These are phyloP conservation scores for Dryadomyces quercus-mongolicae DNA, from an alignment of 2,329 filamentous ascomycete species.

Conservation along the genomic window DNA sequence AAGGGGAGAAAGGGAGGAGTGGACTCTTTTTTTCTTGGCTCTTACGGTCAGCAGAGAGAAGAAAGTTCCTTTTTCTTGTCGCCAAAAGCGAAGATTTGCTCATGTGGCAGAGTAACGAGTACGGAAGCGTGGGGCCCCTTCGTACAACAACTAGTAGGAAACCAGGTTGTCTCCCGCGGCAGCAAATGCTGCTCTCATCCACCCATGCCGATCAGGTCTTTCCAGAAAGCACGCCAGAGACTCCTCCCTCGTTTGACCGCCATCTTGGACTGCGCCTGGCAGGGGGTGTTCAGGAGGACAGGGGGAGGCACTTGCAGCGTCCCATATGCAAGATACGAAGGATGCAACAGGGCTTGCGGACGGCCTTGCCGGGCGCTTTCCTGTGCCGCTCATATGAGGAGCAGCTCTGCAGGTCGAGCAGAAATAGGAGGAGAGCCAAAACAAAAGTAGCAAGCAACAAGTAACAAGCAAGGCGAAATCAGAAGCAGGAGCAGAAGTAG, in stretches of 20 bases:
- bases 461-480: too few relatives aligned
- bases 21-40: too few relatives aligned
- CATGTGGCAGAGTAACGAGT: too few relatives aligned
- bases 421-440: not conserved
- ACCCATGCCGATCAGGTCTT: not conserved
- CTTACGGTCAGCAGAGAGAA: too few relatives aligned
- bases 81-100: too few relatives aligned
- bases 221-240: not conserved
- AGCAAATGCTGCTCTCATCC: not conserved
- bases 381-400: not conserved
- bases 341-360: not conserved
- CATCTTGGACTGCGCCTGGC: not conserved
- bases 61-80: too few relatives aligned
- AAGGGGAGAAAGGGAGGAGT: too few relatives aligned
- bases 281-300: not conserved
- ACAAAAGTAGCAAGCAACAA: too few relatives aligned
- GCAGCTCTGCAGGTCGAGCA: not conserved
- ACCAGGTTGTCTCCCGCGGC: too few relatives aligned
- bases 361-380: not conserved
- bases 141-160: too few relatives aligned
- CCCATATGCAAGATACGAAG: not conserved
- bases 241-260: not conserved
- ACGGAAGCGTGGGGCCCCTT: too few relatives aligned
- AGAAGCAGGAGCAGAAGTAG: not conserved
- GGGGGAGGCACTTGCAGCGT: not conserved